Evolutionary conservation across 352 stramenopile species (phyloP), one percentile per base, ranked within the genome.

Genomic region (Peronospora belbahrii): DNA sequence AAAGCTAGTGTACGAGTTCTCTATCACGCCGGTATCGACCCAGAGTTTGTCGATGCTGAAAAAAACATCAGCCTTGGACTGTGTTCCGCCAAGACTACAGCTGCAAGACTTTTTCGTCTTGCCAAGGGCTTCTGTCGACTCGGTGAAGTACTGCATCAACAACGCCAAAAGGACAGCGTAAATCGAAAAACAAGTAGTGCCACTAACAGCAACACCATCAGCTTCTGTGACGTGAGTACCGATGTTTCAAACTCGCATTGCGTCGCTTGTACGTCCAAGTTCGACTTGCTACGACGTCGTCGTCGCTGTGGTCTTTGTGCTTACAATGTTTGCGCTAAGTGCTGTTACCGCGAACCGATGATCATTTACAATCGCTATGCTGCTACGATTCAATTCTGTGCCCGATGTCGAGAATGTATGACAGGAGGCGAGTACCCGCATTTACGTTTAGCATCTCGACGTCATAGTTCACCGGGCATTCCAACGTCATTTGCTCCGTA

Each of bases 281-380:
- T 66, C 31, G 57, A 66, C 17, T 35, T 62, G 34, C 28, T 67
- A 9, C 49, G 46, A 33, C 58, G 57, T 4, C 49, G 52, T n/a
- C 48, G 49, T 15, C 62, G 53, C 8, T 71, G 62, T 19, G 54
- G 61, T 24, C 59, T 72, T 0, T 72, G 62, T 24, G 48, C 52
- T n/a, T 72, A 68, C 40, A 50, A 60, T 34, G 59, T 51, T 3
- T 72, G 58, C 14, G 24, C 53, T 1, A 64, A 68, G 31, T 72
- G 62, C 22, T 66, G 48, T 47, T 60, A 57, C 24, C 53, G 49
- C 3, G 62, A 68, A 25, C 59, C 57, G 17, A 66, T 72, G 46
- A 37, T 68, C 34, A 72, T 67, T 42, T 67, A 68, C 47, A 66
- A 63, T 35, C 54, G 62, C 3, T 68, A 68, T 34, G 52, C 50